Conservation (phyloP, 108 stramenopile species). For the Nitzschia palea region DNA sequence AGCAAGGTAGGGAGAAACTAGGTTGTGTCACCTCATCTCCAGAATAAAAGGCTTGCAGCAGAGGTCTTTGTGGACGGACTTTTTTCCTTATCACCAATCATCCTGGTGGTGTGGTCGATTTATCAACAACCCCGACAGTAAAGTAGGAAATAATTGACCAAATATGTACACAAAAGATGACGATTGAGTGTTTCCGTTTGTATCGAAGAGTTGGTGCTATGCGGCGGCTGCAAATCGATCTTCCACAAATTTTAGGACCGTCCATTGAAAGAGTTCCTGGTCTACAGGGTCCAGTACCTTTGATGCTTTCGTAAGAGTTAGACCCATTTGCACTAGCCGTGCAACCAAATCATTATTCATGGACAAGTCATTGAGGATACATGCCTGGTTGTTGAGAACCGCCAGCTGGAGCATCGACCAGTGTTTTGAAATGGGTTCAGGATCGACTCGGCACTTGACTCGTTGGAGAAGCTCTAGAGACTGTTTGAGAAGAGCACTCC, state of each 20-base stretch:
- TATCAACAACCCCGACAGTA: too few species aligned
- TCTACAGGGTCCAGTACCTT: slow-evolving; percentile 13
- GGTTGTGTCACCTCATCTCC: too few species aligned
- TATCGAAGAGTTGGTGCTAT: too few species aligned
- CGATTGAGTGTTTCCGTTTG: too few species aligned
- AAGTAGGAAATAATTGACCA: too few species aligned
- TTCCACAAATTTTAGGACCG: slow-evolving; percentile 13
- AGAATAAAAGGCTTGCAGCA: too few species aligned
- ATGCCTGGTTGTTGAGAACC: slow-evolving; percentile 22
- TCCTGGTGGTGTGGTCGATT: too few species aligned
- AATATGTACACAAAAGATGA: too few species aligned
- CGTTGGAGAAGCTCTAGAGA: slow-evolving; percentile 12
- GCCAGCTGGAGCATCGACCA: slow-evolving; percentile 21
- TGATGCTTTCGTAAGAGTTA: slow-evolving; percentile 15
- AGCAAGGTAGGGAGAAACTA: too few species aligned
- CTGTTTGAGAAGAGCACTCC: neutral
- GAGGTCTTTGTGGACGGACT: too few species aligned
- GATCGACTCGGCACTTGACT: slow-evolving; percentile 8
- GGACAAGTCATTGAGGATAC: slow-evolving; percentile 12
- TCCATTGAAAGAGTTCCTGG: slow-evolving; percentile 24
- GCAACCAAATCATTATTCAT: slow-evolving; percentile 11
- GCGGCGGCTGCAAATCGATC: slow-evolving; percentile 23
- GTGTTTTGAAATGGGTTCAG: slow-evolving; percentile 16
- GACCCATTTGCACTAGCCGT: slow-evolving; percentile 17
- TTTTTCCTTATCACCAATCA: too few species aligned